These are phyloP conservation scores for Sporothrix variecibatus DNA, from an alignment of 2,329 filamentous ascomycete genomes.

Conservation along the genomic window DNA sequence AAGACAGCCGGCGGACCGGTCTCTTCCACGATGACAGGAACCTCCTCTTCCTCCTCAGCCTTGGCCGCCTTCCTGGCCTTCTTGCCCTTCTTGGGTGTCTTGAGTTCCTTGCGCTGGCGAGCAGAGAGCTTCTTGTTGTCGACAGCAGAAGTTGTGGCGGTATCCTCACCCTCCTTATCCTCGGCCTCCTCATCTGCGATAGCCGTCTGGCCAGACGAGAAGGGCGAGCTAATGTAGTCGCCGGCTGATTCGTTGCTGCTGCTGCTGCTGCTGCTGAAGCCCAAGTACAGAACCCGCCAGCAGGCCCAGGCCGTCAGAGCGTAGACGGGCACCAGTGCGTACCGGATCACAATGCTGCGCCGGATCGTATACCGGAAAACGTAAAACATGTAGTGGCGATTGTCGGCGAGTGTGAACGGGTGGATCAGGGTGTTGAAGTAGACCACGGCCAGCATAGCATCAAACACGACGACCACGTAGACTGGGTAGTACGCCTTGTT, in stretches of 20 bases:
- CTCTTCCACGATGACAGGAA: neutral
- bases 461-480: conserved; percentile 41
- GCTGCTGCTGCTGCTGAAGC: conserved; percentile 34
- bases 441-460: conserved; percentile 53
- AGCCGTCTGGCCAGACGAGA: neutral
- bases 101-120: neutral
- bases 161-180: neutral
- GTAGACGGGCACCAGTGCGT: conserved; percentile 70
- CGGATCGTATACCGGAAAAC: conserved; percentile 83
- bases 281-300: conserved; percentile 60
- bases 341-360: conserved; percentile 63
- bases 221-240: conserved; percentile 29
- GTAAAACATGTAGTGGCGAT: conserved; percentile 97
- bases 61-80: conserved; percentile 1
- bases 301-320: conserved; percentile 67
- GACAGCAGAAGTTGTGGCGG: neutral
- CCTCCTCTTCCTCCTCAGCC: neutral
- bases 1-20: conserved; percentile 15
- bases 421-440: conserved; percentile 90
- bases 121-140: conserved; percentile 5
- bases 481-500: conserved; percentile 42
- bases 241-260: neutral
- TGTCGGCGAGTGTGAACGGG: conserved; percentile 94
- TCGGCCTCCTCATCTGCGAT: neutral
- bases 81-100: conserved; percentile 12